Evolutionary conservation across 495 filamentous ascomycete genomes (phyloP).

Genomic region (Hypoxylon subgilvum): DNA sequence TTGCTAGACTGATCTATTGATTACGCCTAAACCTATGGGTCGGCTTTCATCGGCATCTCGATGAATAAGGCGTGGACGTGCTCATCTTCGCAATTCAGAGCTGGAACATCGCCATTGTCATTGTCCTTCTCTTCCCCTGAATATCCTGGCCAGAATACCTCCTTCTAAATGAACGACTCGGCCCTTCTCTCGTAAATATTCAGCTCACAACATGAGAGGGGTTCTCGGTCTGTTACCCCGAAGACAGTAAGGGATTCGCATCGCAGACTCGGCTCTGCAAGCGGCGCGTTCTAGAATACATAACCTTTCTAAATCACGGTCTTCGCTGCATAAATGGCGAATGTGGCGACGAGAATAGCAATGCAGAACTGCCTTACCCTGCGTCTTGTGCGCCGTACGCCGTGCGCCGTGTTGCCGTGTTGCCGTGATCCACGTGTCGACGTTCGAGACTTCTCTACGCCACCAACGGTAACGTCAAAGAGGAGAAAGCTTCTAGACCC

Average conservation of each 20-base stretch:
- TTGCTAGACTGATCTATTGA: background rate
- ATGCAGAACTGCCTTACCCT: background rate
- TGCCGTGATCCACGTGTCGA: too few species aligned
- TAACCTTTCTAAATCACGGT: background rate
- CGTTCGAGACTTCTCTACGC: background rate
- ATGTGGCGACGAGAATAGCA: slow-evolving; percentile 10
- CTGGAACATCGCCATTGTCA: background rate
- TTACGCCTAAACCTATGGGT: background rate
- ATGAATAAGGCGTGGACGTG: background rate
- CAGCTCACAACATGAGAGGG: background rate
- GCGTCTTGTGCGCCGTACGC: too few species aligned
- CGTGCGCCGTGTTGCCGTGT: too few species aligned
- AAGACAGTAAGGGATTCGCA: slow-evolving; percentile 18
- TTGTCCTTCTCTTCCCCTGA: background rate
- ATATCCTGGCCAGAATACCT: background rate
- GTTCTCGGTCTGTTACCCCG: slow-evolving; percentile 5
- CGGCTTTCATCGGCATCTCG: background rate
- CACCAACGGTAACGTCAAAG: too few species aligned
- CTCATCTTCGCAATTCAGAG: too few species aligned
- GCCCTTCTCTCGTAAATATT: background rate
- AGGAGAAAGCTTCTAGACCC: too few species aligned
- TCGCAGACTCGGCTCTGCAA: too few species aligned
- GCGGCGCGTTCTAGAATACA: background rate
- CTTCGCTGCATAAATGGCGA: background rate
- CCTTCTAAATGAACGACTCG: slow-evolving; percentile 8